These are phyloP conservation scores for Saccharomyces jurei DNA, from an alignment of 805 yeast species.

Conservation along the genomic window DNA sequence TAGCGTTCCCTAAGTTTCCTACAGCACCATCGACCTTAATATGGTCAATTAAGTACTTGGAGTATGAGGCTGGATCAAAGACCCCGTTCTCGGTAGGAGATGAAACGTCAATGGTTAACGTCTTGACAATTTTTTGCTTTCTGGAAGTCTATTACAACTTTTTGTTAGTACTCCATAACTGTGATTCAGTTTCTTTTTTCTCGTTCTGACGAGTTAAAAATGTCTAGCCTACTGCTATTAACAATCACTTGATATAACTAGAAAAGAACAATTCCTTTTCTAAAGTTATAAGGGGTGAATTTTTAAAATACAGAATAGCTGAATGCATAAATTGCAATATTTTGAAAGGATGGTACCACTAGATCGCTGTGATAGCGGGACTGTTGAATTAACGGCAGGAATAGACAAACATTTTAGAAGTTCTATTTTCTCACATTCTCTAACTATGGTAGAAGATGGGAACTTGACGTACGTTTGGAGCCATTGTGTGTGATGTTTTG, in stretches of 20 bases:
- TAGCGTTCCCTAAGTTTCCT: conserved; percentile 94
- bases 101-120: conserved; percentile 90
- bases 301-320: conserved; percentile 22
- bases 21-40: conserved; percentile 95
- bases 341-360: background rate
- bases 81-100: conserved; percentile 97
- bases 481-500: conserved; percentile 30
- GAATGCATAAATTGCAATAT: background rate
- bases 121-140: conserved; percentile 75
- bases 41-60: conserved; percentile 96
- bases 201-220: conserved; percentile 11
- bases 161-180: conserved; percentile 7
- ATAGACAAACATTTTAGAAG: background rate
- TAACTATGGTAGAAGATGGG: background rate
- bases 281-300: conserved; percentile 9
- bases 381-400: background rate
- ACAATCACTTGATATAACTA: conserved; percentile 26
- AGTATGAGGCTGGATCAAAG: conserved; percentile 95
- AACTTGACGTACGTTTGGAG: conserved; percentile 3
- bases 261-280: conserved; percentile 10
- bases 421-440: background rate
- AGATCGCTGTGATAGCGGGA: background rate
- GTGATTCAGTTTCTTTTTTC: background rate
- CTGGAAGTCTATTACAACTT: conserved; percentile 54
- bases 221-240: conserved; percentile 33